A percentile compares a stretch with the other conserved stretches of the same genome.
Evolutionary conservation across 2,329 filamentous ascomycete genomes (phyloP).

Genomic region (Alternaria solani): DNA sequence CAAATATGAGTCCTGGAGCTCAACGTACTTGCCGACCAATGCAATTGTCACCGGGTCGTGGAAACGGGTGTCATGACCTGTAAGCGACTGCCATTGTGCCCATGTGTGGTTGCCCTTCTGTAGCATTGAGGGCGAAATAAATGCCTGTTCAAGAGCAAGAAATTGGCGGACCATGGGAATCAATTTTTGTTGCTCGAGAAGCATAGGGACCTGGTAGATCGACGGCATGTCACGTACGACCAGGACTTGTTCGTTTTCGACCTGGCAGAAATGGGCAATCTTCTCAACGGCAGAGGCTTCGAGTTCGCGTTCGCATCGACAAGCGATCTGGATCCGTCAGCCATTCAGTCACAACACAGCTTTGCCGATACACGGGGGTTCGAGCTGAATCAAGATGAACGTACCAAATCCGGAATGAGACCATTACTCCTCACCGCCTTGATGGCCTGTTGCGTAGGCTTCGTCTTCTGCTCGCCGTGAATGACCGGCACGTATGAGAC

Average conservation of each 20-base stretch:
- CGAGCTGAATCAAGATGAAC: background rate
- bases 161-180: conserved; percentile 70
- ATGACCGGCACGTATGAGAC: conserved; percentile 87
- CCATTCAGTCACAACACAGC: background rate
- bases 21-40: conserved; percentile 91
- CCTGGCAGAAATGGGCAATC: conserved; percentile 88
- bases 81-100: conserved; percentile 78
- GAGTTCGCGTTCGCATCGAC: conserved; percentile 82
- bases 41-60: conserved; percentile 79
- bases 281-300: conserved; percentile 80
- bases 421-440: conserved; percentile 83
- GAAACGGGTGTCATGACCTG: conserved; percentile 70
- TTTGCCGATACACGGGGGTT: background rate
- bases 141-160: conserved; percentile 69
- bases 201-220: conserved; percentile 94
- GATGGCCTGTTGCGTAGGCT: conserved; percentile 93
- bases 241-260: conserved; percentile 84
- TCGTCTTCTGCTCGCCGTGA: conserved; percentile 87
- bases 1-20: conserved; percentile 85
- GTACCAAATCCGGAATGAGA: conserved; percentile 67
- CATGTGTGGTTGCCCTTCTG: conserved; percentile 74
- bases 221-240: conserved; percentile 87
- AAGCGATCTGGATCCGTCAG: conserved; percentile 73
- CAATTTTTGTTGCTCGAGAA: conserved; percentile 83
- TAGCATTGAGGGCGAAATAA: conserved; percentile 62